These are phyloP conservation scores for Leptodontidium sp. DNA, from an alignment of 2,329 filamentous ascomycete genomes.

Conservation along the genomic window DNA sequence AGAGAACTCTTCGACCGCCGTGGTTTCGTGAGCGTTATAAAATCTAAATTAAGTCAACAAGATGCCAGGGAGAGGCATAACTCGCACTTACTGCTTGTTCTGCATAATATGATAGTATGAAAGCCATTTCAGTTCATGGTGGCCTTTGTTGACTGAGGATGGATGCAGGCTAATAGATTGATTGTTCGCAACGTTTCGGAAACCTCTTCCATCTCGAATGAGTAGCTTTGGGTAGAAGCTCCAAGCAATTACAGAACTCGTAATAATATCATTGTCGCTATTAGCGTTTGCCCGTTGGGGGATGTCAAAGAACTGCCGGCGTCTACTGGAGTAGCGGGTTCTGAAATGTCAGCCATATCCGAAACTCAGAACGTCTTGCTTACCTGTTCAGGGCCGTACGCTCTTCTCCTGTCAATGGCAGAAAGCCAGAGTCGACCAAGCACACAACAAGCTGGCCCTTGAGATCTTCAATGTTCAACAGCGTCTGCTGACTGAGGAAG, in stretches of 20 bases:
- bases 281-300: slow-evolving; percentile 78
- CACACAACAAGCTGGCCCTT: slow-evolving; percentile 90
- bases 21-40: slow-evolving; percentile 91
- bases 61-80: background rate
- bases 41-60: slow-evolving; percentile 57
- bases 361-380: slow-evolving; percentile 45
- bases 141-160: slow-evolving; percentile 84
- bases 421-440: slow-evolving; percentile 84
- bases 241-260: slow-evolving; percentile 86
- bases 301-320: slow-evolving; percentile 79
- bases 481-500: slow-evolving; percentile 86
- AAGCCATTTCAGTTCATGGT: slow-evolving; percentile 76
- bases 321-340: slow-evolving; percentile 70
- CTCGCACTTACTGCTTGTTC: slow-evolving; percentile 71
- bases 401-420: slow-evolving; percentile 78
- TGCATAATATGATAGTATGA: slow-evolving; percentile 99
- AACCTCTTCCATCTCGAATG: slow-evolving; percentile 82
- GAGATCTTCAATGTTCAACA: slow-evolving; percentile 92
- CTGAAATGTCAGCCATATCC: slow-evolving; percentile 43
- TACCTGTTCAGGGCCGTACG: slow-evolving; percentile 69
- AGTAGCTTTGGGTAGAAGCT: slow-evolving; percentile 96
- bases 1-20: slow-evolving; percentile 80
- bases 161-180: slow-evolving; percentile 88
- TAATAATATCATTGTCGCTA: slow-evolving; percentile 80
- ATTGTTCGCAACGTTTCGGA: slow-evolving; percentile 92